Evolutionary conservation across 148 eudicot genomes (phyloP), one percentile per base, ranked within the genome.

Genomic region (Euryodendron excelsum): DNA sequence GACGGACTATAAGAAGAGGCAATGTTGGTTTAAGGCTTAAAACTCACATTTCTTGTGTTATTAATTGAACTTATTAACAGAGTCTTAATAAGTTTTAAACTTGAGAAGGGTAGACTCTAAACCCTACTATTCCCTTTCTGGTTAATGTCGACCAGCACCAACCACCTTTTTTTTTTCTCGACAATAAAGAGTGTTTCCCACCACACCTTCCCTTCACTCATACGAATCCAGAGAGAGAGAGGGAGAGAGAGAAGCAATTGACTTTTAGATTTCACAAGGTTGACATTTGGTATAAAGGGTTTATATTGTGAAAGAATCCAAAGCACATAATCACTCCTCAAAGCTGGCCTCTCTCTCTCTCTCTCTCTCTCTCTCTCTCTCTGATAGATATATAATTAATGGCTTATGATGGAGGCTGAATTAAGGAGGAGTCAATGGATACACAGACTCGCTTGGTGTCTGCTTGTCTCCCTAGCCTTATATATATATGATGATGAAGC

Each of bases 271-370:
- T 77, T 45, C 52, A 80, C 67, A 25, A 81, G 77, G 87, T 81
- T 84, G 87, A 84, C 87, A 78, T 84, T 84, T 74, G 65, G 77
- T 39, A 23, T 50, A 80, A 80, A 84, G 84, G 39, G 59, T 78
- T 63, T 17, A 44, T 11, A 75, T 79, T 72, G 66, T 70, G 47
- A 78, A 71, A 81, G 82, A 77, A 83, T 84, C 86, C 86, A 55
- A 84, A 73, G 86, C 81, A 72, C 59, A 81, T 63, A 27, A 59
- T 36, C 77, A 79, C 77, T 30, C 23, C 50, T 27, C 71, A 78
- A 79, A 59, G 61, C 28, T 6, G 14, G 8, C 27, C 3, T 27
- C 37, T 31, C 33, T 31, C 30, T 11, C 23, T 31, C 13, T 48
- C 34, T 27, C 33, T n/a, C 45, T 47, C 31, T 36, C 44, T 14